Evolutionary conservation across 208 protist genomes (phyloP).

Genomic region (Leishmania mexicana): DNA sequence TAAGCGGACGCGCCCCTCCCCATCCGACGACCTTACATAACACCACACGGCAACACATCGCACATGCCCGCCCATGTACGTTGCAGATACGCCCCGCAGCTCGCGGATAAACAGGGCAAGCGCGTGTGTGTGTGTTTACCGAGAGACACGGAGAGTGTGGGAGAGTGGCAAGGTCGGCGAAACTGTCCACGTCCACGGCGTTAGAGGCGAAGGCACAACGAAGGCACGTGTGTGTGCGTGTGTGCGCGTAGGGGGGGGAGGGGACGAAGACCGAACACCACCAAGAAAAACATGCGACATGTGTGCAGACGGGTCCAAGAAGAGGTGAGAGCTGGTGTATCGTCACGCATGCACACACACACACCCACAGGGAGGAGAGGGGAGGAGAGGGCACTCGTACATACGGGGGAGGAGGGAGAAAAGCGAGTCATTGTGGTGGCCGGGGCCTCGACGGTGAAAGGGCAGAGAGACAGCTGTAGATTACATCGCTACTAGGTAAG

Average conservation of each 20-base stretch:
- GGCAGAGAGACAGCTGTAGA: background rate
- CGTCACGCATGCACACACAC: background rate
- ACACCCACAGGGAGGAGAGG: background rate
- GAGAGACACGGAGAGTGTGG: too few species aligned
- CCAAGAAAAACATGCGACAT: too few species aligned
- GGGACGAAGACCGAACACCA: too few species aligned
- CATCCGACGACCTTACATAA: background rate
- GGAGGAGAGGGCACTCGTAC: background rate
- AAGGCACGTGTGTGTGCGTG: too few species aligned
- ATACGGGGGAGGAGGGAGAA: background rate
- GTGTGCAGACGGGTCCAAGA: background rate
- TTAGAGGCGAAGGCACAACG: too few species aligned
- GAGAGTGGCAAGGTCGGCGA: too few species aligned
- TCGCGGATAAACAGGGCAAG: too few species aligned
- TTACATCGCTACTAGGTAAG: background rate
- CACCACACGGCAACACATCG: background rate
- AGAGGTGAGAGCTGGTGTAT: background rate
- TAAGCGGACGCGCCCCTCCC: background rate
- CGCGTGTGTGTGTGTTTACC: too few species aligned
- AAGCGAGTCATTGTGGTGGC: background rate
- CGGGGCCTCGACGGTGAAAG: background rate
- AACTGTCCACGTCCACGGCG: too few species aligned
- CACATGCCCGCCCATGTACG: background rate
- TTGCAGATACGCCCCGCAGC: background rate
- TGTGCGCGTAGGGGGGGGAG: too few species aligned